Evolutionary conservation across 805 yeast genomes (phyloP).

Genomic region (Ogataea wickerhamii): DNA sequence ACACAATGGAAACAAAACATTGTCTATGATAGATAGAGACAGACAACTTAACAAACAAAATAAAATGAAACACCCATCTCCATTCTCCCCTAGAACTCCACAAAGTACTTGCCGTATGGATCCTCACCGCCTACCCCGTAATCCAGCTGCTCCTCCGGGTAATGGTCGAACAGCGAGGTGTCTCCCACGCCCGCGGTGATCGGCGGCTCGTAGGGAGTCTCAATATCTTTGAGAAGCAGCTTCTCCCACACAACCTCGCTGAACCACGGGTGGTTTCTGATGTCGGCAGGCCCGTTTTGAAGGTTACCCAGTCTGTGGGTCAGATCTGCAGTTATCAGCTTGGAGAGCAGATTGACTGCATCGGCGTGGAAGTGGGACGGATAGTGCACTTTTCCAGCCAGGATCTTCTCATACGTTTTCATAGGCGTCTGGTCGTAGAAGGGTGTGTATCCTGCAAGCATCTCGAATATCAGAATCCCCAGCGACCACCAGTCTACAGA

Average conservation of each 20-base stretch:
- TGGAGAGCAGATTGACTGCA: slow-evolving; percentile 48
- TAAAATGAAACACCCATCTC: slow-evolving; percentile 1
- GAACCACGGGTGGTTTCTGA: slow-evolving; percentile 57
- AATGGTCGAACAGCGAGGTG: slow-evolving; percentile 60
- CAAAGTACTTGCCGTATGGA: slow-evolving; percentile 31
- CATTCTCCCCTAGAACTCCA: slow-evolving; percentile 26
- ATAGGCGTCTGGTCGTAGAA: slow-evolving; percentile 62
- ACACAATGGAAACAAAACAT: slow-evolving; percentile 3
- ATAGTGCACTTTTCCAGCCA: slow-evolving; percentile 51
- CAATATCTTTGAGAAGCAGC: slow-evolving; percentile 52
- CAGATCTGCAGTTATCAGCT: slow-evolving; percentile 53
- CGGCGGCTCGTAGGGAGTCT: slow-evolving; percentile 63
- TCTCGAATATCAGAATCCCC: slow-evolving; percentile 57
- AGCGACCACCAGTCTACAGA: slow-evolving; percentile 67
- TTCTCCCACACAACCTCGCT: slow-evolving; percentile 62
- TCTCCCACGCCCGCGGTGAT: slow-evolving; percentile 64
- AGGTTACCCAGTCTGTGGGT: slow-evolving; percentile 55
- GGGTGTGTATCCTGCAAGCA: slow-evolving; percentile 62
- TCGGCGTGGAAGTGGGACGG: slow-evolving; percentile 57
- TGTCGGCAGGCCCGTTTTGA: slow-evolving; percentile 56
- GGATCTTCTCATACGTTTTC: slow-evolving; percentile 60
- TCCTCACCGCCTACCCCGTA: slow-evolving; percentile 67
- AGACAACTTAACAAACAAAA: neutral
- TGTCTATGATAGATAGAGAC: neutral
- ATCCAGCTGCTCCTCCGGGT: slow-evolving; percentile 78